Evolutionary conservation across 805 yeast genomes (phyloP), one percentile per base, ranked within the genome.

Genomic region (Saturnispora saitoi): DNA sequence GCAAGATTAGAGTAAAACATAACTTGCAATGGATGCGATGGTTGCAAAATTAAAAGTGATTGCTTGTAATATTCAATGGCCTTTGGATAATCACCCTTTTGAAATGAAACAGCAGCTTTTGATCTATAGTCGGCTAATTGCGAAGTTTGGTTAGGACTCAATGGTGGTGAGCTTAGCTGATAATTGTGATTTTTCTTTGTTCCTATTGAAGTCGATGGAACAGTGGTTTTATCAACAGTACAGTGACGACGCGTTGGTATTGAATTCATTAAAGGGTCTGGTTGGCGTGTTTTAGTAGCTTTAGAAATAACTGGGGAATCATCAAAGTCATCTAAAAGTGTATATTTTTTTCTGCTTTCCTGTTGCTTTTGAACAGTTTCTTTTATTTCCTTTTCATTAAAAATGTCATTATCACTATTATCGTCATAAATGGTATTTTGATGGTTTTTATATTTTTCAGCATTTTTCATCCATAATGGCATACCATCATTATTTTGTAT

Each of bases 401-500:
- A 56, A 73, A 69, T 34, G 42, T 70, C 70, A 17, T 69, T 73
- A 30, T 61, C 61, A 4, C 73, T 67, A 47, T 74, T 65, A 49
- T 75, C 73, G 14, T 72, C 77, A 12, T 72, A 69, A 45, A 72
- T 11, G 63, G 66, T 8, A 60, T 32, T 30, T 29, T 47, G 37
- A 57, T 58, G 9, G 68, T 70, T 3, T 71, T 70, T 15, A 67
- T 81, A 73, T 55, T 58, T 67, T 12, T 65, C 69, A 56, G 77
- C 81, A 51, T 77, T 74, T 49, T 68, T 72, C 89, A 86, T 81
- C 95, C 95, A 86, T 1, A 81, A 78, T 0, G 95, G 95, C 54
- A 68, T 59, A 43, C 64, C 62, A 37, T 63, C 61, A 19, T 58
- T 59, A 11, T 59, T 59, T 39, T 60, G 56, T 48, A 61, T 46